Conservation (phyloP, 192 early-diverging fungal species). For the Backusella luteola region DNA sequence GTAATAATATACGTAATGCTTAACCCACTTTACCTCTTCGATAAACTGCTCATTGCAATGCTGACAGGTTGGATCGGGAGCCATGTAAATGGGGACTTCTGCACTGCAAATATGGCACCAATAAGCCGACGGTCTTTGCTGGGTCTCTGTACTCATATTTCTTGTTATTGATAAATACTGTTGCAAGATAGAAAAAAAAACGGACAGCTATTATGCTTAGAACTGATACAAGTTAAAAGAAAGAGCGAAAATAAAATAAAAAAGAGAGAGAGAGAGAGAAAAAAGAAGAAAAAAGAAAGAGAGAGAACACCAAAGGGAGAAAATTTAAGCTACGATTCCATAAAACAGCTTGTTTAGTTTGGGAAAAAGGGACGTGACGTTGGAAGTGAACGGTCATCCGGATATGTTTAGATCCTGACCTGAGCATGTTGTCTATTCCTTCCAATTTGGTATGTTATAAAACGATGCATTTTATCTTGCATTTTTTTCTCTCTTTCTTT, state of each 20-base stretch:
- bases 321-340: background rate
- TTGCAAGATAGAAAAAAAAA: constrained; percentile 10
- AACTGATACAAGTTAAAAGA: background rate
- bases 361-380: constrained; percentile 1
- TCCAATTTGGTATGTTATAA: background rate
- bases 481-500: background rate
- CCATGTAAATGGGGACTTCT: constrained; percentile 68
- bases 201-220: background rate
- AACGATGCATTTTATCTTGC: background rate
- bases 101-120: constrained; percentile 66
- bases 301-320: background rate
- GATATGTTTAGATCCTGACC: constrained; percentile 7
- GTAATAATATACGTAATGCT: constrained; percentile 7
- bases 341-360: background rate
- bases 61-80: constrained; percentile 78
- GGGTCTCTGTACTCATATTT: constrained; percentile 7
- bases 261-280: background rate
- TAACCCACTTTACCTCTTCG: constrained; percentile 62
- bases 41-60: constrained; percentile 77
- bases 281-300: background rate
- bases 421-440: constrained; percentile 5
- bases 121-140: constrained; percentile 27
- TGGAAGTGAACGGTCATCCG: constrained; percentile 6
- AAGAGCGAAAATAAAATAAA: background rate
- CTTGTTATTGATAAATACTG: background rate